Evolutionary conservation across 495 filamentous ascomycete species (phyloP), one percentile per base, ranked within the genome.

Genomic region (Cryomyces minteri): DNA sequence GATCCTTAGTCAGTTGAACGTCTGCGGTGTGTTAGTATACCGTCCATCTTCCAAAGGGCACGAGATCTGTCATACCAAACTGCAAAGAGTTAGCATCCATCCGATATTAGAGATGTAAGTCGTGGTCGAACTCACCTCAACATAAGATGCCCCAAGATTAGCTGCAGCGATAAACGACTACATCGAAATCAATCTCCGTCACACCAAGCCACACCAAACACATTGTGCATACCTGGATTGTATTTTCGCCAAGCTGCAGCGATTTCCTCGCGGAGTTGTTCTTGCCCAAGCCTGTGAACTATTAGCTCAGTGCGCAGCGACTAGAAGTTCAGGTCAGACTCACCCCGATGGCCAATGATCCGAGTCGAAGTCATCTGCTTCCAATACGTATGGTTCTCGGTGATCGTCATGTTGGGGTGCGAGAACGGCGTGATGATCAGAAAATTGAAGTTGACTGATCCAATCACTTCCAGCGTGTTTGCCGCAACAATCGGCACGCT

Each of bases 1-100:
- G 88, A 58, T 99, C 92, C 56, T 99, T 99, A 12, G 92, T 99
- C 41, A 99, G 69, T 58, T 99, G 92, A 3, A 99, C 90, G 57
- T 98, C 90, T 55, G 81, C 11, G 11, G 31, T 10, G 42, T 10
- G 32, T 48, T 31, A 50, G 43, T 10, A 11, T 31, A 4, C 11
- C 40, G 2, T 2, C 25, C 1, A 2, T 12, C 6, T 9, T n/a
- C 10, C 31, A 33, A 42, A n/a, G 10, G 28, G 2, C 25, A 7
- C 4, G 2, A 4, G 9, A n/a, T 4, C 9, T 28, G 28, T n/a
- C 55, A 49, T 55, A 59, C 58, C 61, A 49, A 61, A 61, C 58
- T 62, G 48, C 25, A 41, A 34, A 32, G 40, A 8, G 41, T 52
- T 32, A 53, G 51, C 31, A 28, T n/a, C n/a, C n/a, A n/a, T n/a